A percentile compares a stretch with the other conserved stretches of the same genome.
Evolutionary conservation across 2,329 filamentous ascomycete species (phyloP).

Genomic region (Aspergillus novoparasiticus): DNA sequence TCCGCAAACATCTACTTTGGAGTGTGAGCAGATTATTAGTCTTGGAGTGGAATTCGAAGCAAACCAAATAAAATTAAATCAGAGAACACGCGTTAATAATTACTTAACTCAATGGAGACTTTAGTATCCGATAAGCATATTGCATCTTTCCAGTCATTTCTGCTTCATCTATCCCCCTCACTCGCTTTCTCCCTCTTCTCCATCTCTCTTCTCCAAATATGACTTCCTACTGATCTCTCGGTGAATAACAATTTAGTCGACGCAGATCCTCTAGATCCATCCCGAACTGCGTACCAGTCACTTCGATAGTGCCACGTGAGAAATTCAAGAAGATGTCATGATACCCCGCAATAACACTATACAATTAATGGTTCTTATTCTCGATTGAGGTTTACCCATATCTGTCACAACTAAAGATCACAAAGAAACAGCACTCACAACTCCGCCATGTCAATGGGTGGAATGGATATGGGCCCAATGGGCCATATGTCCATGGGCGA

Average conservation of each 20-base stretch:
- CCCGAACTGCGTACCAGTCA: not conserved
- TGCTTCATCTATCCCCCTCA: not conserved
- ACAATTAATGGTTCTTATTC: not conserved
- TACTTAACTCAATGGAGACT: not conserved
- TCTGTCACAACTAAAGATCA: not conserved
- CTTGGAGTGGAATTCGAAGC: not conserved
- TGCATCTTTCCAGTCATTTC: not conserved
- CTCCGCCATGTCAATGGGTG: slow-evolving; percentile 24
- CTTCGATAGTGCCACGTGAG: not conserved
- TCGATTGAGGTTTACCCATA: not conserved
- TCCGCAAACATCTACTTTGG: not conserved
- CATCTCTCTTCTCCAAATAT: not conserved
- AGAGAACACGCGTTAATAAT: not conserved
- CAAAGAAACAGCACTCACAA: not conserved
- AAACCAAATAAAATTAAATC: not conserved
- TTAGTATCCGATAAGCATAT: not conserved
- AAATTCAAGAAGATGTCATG: not conserved
- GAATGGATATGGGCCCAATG: slow-evolving; percentile 33
- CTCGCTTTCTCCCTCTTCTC: not conserved
- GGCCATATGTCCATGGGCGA: slow-evolving; percentile 45
- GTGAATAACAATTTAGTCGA: not conserved
- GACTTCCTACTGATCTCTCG: not conserved
- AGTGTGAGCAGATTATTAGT: slow-evolving; percentile 18
- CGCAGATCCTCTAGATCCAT: not conserved
- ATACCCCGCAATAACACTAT: slow-evolving; percentile 2